Evolutionary conservation across 805 yeast genomes (phyloP), one percentile per base, ranked within the genome.

Genomic region (Citeromyces nyonsensis): DNA sequence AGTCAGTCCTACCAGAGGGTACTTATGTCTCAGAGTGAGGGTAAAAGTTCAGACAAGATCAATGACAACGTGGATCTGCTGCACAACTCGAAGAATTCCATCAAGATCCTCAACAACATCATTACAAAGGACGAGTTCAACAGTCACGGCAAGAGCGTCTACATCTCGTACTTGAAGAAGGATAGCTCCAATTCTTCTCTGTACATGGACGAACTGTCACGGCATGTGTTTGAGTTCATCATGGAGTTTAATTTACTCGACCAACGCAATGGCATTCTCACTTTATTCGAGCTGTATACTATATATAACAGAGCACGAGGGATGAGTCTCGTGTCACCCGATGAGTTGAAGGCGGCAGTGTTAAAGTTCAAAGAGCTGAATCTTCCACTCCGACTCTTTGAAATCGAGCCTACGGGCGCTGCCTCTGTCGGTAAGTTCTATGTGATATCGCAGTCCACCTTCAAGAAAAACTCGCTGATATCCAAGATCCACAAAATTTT

Each of bases 171-270:
- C 5, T 13, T 15, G 1, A 25, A 26, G 7, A 38, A 38, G 5
- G 35, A 36, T 24, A 34, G 39, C 24, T 42, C 42, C 5, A 35
- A 41, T 4, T 42, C 51, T 4, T 32, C 32, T 7, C 30, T 51
- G 9, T 56, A 54, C 38, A 35, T 66, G 20, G 70, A 72, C 36
- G 95, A 84, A 44, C 55, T 84, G 11, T 69, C 95, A 0, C 63
- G 94, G 33, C 86, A 83, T 44, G 47, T 88, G 3, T 74, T 83
- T 27, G 94, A 81, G 42, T 85, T 72, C 49, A 56, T 81, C 7
- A 53, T 58, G 7, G 50, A 52, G 38, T 45, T 56, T 37, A 47
- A 54, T 44, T 43, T 73, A 15, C 41, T 74, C 35, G 61, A 56
- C 27, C 57, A 56, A 25, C 64, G 63, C 31, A 75, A 76, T 29